Evolutionary conservation across 371 early-diverging fungal species (phyloP), one percentile per base, ranked within the genome.

Genomic region (Smittium mucronatum): DNA sequence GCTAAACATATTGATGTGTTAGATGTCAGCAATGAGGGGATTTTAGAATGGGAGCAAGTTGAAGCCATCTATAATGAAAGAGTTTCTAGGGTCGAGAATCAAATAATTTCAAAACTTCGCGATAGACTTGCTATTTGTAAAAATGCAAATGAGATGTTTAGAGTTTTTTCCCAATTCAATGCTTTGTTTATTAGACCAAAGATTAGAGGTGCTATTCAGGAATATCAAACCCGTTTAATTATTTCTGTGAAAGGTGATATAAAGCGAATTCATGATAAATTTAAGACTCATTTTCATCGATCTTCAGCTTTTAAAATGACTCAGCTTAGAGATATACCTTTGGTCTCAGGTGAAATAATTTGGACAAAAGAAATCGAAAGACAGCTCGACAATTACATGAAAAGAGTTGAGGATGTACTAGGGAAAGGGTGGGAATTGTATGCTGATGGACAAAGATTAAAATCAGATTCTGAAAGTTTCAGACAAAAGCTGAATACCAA

Each of bases 301-400:
- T 91, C 93, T 0, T 90, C 93, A 75, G 93, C 95, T 0, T 87
- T 80, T 70, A 85, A 88, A 60, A 90, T 98, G 89, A 89, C 92
- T 47, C 89, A 89, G 74, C 74, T 94, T 64, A 91, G 98, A 71
- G 98, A 98, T 73, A 71, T 96, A 5, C 96, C 98, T 15, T 91
- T 94, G 0, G 87, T 95, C 64, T 88, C 94, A 26, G 98, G 97
- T 36, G 89, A 91, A 5, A 95, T 99, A 69, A 90, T 93, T 34
- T 99, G 99, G 99, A 93, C 93, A n/a, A 87, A 89, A 64, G 95
- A 96, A 79, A 95, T 99, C 74, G 99, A 99, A 74, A 90, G 92
- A 57, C 98, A 98, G 81, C 85, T 99, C 16, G 88, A 89, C 34
- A 77, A 89, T 36, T 95, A 94, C 81, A 96, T 99, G 97, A 89